Percentiles rank a stretch among this genome's conserved stretches.
Evolutionary conservation across 148 eudicot species (phyloP).

Genomic region (Camellia lanceoleosa): DNA sequence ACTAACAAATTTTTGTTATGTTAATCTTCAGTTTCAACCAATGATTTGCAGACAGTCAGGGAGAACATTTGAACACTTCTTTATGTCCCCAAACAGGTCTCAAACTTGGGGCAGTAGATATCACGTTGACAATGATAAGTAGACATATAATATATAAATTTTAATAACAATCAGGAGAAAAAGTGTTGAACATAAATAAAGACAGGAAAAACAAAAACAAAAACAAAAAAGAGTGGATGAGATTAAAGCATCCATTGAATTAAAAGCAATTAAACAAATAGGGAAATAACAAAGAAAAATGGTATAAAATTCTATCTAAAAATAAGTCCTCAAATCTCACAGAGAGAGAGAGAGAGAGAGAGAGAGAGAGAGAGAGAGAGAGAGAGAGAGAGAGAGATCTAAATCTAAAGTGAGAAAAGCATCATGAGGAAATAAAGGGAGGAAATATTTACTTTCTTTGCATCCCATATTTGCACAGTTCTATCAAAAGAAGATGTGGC

Average conservation of each 20-base stretch:
- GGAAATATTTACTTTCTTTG: conserved; percentile 29
- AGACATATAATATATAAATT: too few species aligned
- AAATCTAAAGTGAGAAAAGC: background rate
- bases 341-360: background rate
- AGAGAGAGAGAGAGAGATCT: too few species aligned
- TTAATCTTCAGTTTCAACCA: too few species aligned
- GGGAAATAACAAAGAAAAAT: background rate
- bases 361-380: too few species aligned
- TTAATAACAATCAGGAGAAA: too few species aligned
- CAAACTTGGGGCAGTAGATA: background rate
- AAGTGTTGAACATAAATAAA: background rate
- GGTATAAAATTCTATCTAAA: background rate
- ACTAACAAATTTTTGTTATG: too few species aligned
- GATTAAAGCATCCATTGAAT: background rate
- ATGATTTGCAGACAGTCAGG: too few species aligned
- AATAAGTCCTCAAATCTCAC: background rate
- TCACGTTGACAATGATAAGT: background rate
- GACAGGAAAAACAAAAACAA: background rate
- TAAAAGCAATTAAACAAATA: background rate
- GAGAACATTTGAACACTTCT: background rate
- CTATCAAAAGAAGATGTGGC: conserved; percentile 58
- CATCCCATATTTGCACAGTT: conserved; percentile 50
- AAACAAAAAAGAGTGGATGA: background rate
- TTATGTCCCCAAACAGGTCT: background rate
- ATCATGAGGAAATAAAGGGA: background rate